Percentiles rank a stretch among this genome's conserved stretches.
Conservation (phyloP, 495 filamentous ascomycete species). For the Podospora pseudopauciseta region DNA sequence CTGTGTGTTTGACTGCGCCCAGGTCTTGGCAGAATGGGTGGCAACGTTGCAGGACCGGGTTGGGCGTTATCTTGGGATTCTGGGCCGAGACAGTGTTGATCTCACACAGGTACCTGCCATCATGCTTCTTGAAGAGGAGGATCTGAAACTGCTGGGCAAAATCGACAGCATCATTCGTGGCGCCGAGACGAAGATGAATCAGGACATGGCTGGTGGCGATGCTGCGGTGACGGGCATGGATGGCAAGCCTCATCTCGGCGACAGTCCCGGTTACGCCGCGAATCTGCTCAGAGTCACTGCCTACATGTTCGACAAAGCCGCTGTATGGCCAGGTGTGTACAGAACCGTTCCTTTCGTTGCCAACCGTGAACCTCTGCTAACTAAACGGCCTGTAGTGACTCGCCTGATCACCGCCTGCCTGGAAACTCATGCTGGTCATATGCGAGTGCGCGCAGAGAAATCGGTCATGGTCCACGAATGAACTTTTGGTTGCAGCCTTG, state of each 20-base stretch:
- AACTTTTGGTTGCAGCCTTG: neutral
- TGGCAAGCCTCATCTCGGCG: slow-evolving; percentile 54
- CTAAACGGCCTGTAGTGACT: slow-evolving; percentile 54
- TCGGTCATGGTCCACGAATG: slow-evolving; percentile 43
- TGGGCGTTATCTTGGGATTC: slow-evolving; percentile 78
- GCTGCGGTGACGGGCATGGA: slow-evolving; percentile 49
- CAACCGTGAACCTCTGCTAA: slow-evolving; percentile 13
- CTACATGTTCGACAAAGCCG: slow-evolving; percentile 81
- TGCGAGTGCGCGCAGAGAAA: slow-evolving; percentile 64
- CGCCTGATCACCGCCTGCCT: slow-evolving; percentile 84
- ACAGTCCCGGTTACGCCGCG: slow-evolving; percentile 70
- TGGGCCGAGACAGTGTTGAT: slow-evolving; percentile 79
- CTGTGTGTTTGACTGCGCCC: slow-evolving; percentile 94
- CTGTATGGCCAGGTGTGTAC: slow-evolving; percentile 81
- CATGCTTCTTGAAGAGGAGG: slow-evolving; percentile 89
- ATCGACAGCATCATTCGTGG: slow-evolving; percentile 75
- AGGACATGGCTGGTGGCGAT: slow-evolving; percentile 37
- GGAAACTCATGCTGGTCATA: slow-evolving; percentile 78
- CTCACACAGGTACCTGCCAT: slow-evolving; percentile 72
- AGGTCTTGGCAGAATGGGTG: slow-evolving; percentile 95
- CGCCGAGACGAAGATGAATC: slow-evolving; percentile 75
- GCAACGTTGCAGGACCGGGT: slow-evolving; percentile 93
- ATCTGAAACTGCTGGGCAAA: slow-evolving; percentile 81
- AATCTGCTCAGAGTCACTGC: slow-evolving; percentile 86
- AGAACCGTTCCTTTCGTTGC: neutral